A percentile compares a stretch with the other conserved stretches of the same genome.
Conservation (phyloP, 164 flowering plant genomes). For the Liquidambar formosana region DNA sequence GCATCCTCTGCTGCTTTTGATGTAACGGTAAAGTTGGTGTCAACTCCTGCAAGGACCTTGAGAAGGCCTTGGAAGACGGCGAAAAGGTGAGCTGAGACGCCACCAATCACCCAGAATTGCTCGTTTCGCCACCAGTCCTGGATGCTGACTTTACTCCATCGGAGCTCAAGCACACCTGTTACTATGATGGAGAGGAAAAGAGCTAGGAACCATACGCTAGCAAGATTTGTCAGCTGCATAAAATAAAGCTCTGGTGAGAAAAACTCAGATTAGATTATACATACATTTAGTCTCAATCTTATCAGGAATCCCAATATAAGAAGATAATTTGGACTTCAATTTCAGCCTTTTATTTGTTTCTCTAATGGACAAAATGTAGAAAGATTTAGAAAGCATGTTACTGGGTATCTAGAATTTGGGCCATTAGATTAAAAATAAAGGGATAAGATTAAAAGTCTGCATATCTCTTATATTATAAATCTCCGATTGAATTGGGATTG, state of each 20-base stretch:
- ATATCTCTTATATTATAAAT: no score
- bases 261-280: no score
- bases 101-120: constrained; percentile 16
- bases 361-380: no score
- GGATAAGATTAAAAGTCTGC: no score
- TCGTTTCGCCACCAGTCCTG: constrained; percentile 45
- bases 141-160: constrained; percentile 49
- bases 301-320: no score
- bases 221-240: constrained; percentile 33
- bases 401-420: no score
- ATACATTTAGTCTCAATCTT: no score
- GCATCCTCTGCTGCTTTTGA: constrained; percentile 38
- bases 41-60: constrained; percentile 43
- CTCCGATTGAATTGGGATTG: no score
- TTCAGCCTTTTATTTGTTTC: no score
- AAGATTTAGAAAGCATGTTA: no score
- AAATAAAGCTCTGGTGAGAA: neutral
- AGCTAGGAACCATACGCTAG: constrained; percentile 42
- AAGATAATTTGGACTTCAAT: no score
- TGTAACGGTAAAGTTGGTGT: constrained; percentile 46
- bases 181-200: constrained; percentile 44
- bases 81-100: constrained; percentile 5
- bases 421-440: no score
- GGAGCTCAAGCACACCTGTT: constrained; percentile 38
- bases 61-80: constrained; percentile 51